Evolutionary conservation across 345 rosid species (phyloP), one percentile per base, ranked within the genome.

Genomic region (Brassica nigra): DNA sequence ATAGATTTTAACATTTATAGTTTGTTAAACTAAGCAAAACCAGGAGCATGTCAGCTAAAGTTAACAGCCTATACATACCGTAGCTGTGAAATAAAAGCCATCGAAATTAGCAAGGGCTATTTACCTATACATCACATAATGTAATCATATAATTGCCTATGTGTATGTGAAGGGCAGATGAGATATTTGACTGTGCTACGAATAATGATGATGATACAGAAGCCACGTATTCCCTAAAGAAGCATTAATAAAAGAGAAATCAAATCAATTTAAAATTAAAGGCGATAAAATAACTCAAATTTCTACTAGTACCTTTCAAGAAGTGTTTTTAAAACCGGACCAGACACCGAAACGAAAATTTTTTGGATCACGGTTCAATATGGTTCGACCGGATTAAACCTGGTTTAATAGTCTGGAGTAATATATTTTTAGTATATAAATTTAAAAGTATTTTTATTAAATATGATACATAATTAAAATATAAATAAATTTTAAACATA

Each of bases 1-100:
- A 39, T 57, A 66, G 70, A 79, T 39, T 66, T 54, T 23, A 66
- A 23, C 68, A 33, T 61, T 42, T 44, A 33, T 73, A 27, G 69
- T 73, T 67, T 30, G 68, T 73, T 66, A 79, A 67, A 79, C 69
- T 49, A 73, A 59, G 75, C 69, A 73, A 74, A 74, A 68, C 23
- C 75, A 79, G 77, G 52, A 71, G 68, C 67, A 65, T 78, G 81
- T 78, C 72, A 78, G 81, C 62, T 65, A 78, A 71, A 78, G 77
- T 36, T 18, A 57, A 37, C 7, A 65, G 52, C 6, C 81, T 78
- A 71, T 39, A 8, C 71, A 66, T 65, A 78, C 36, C 62, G 31
- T 78, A 78, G 81, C 73, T 55, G 67, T 71, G 81, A 57, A 55
- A 65, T 31, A 49, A n/a, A 49, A 59, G 77, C 73, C 66, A 78